Conservation (phyloP, 2,329 filamentous ascomycete genomes). For the Colletotrichum sp. region DNA sequence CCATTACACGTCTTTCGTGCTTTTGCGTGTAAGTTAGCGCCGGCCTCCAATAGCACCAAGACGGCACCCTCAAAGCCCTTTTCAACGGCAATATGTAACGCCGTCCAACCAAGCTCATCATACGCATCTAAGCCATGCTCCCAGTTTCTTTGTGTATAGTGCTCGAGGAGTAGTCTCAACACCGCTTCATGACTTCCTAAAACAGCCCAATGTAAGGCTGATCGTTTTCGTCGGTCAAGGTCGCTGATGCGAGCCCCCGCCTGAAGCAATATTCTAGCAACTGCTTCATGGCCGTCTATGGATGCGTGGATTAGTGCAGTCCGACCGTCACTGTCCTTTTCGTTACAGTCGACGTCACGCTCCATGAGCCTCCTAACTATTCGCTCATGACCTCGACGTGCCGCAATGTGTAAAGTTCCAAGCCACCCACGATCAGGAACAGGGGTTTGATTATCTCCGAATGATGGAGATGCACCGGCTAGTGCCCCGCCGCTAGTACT, state of each 20-base stretch:
- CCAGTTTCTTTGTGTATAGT: neutral
- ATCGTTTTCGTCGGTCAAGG: neutral
- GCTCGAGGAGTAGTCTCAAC: neutral
- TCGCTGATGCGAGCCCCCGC: neutral
- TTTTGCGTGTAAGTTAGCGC: neutral
- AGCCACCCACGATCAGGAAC: neutral
- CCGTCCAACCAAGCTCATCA: neutral
- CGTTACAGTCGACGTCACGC: neutral
- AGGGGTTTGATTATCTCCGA: neutral
- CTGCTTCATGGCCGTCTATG: neutral
- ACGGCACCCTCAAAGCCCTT: neutral
- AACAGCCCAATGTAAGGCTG: neutral
- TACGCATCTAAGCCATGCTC: neutral
- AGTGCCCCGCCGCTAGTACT: neutral
- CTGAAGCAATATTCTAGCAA: neutral
- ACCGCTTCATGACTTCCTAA: neutral
- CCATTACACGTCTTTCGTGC: neutral
- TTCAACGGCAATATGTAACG: neutral
- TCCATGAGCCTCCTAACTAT: neutral
- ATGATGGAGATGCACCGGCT: neutral
- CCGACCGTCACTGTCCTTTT: neutral
- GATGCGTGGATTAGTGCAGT: neutral
- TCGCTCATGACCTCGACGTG: neutral
- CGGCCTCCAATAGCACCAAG: neutral
- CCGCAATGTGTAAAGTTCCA: neutral